Evolutionary conservation across 306 rosid species (phyloP).

Genomic region (Castanopsis chinensis): DNA sequence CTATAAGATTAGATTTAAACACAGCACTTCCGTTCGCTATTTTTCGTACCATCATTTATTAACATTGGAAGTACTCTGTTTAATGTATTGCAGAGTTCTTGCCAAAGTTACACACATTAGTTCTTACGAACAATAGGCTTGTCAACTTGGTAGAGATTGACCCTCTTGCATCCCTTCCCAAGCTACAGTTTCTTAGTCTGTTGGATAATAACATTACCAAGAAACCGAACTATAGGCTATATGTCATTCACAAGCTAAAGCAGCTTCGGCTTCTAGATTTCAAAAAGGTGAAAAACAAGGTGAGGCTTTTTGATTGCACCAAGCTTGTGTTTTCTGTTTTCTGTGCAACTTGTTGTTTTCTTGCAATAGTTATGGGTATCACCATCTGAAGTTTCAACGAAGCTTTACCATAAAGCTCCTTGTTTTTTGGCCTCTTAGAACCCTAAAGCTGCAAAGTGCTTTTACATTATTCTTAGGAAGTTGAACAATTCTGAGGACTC

Average conservation of each 20-base stretch:
- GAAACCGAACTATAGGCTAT: conserved; percentile 81
- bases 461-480: not conserved
- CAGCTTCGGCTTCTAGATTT: conserved; percentile 85
- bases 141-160: conserved; percentile 90
- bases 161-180: conserved; percentile 72
- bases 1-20: not conserved
- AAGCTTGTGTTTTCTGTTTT: not conserved
- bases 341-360: not conserved
- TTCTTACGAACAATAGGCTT: conserved; percentile 93
- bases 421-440: not conserved
- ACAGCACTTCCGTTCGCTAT: not conserved
- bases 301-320: conserved; percentile 14
- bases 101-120: conserved; percentile 80
- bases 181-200: conserved; percentile 79
- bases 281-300: conserved; percentile 81
- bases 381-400: not conserved
- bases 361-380: not conserved
- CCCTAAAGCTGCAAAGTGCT: not conserved
- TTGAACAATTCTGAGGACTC: not conserved
- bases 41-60: too few relatives aligned
- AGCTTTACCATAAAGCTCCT: not conserved
- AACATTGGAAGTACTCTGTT: not conserved
- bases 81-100: conserved; percentile 62
- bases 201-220: conserved; percentile 87
- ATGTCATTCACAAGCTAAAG: conserved; percentile 71